Conservation (phyloP, 1,284 basidiomycete species). For the Fomes fomentarius region DNA sequence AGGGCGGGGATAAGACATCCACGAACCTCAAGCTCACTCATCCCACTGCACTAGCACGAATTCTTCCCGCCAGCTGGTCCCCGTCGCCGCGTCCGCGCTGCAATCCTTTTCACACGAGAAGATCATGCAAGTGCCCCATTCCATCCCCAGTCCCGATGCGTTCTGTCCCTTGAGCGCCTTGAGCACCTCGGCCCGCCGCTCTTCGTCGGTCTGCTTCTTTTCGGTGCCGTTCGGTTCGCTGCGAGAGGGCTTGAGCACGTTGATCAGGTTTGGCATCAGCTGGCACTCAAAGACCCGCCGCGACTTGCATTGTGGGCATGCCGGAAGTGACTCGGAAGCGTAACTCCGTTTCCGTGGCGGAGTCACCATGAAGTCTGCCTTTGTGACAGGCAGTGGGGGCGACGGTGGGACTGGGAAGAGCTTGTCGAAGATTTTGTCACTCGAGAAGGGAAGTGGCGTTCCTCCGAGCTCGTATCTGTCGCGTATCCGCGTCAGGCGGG, state of each 20-base stretch:
- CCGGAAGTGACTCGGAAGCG: slow-evolving; percentile 47
- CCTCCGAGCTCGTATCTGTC: slow-evolving; percentile 78
- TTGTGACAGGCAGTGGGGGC: slow-evolving; percentile 54
- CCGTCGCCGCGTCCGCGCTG: slow-evolving; percentile 40
- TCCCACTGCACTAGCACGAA: slow-evolving; percentile 78
- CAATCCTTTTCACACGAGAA: slow-evolving; percentile 82
- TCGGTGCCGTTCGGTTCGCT: slow-evolving; percentile 20
- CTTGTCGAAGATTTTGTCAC: slow-evolving; percentile 64
- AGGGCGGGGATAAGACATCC: background rate
- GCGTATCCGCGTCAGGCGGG: background rate
- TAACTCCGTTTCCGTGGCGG: slow-evolving; percentile 52
- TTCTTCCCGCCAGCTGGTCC: slow-evolving; percentile 72
- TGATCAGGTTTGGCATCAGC: slow-evolving; percentile 86
- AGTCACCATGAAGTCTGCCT: slow-evolving; percentile 58
- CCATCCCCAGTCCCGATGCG: slow-evolving; percentile 60
- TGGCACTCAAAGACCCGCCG: slow-evolving; percentile 81
- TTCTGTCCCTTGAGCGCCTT: slow-evolving; percentile 49
- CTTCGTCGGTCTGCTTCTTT: slow-evolving; percentile 55
- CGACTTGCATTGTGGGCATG: slow-evolving; percentile 63
- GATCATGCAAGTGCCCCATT: slow-evolving; percentile 84
- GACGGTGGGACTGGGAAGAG: slow-evolving; percentile 65
- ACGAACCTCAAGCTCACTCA: slow-evolving; percentile 13
- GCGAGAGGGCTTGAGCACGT: slow-evolving; percentile 49
- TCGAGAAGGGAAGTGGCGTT: slow-evolving; percentile 73
- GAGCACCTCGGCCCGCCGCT: slow-evolving; percentile 59